Conservation (phyloP, 768 basidiomycete genomes). For the Mycena vulgaris region DNA sequence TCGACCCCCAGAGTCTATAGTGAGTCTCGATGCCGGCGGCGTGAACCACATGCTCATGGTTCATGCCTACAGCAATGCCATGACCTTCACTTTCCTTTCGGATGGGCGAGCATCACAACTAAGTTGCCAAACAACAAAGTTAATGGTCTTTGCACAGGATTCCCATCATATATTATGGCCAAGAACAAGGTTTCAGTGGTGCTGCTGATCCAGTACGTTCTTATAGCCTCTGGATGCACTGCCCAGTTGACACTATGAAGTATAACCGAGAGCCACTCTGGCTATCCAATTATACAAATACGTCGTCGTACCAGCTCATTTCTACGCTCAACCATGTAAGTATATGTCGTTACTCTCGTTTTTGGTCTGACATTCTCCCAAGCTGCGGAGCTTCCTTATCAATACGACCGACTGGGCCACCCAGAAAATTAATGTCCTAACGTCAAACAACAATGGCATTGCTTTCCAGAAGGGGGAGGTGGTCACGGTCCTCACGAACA, state of each 20-base stretch:
- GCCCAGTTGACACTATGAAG: slow-evolving; percentile 49
- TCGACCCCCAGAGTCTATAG: slow-evolving; percentile 82
- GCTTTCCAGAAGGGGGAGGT: slow-evolving; percentile 77
- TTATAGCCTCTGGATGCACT: slow-evolving; percentile 4
- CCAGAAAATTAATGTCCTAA: slow-evolving; percentile 66
- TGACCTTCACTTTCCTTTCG: slow-evolving; percentile 82
- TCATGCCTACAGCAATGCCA: slow-evolving; percentile 69
- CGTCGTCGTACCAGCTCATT: slow-evolving; percentile 71
- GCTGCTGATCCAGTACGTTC: slow-evolving; percentile 72
- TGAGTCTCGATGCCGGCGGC: slow-evolving; percentile 48
- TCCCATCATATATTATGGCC: slow-evolving; percentile 87
- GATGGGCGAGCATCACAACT: slow-evolving; percentile 62
- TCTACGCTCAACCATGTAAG: slow-evolving; percentile 71
- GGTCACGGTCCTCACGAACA: slow-evolving; percentile 76
- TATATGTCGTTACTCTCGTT: neutral
- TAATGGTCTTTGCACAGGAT: slow-evolving; percentile 51
- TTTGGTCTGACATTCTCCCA: neutral
- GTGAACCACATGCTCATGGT: slow-evolving; percentile 3
- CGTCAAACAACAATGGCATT: slow-evolving; percentile 65
- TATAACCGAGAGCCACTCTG: slow-evolving; percentile 85
- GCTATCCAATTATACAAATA: slow-evolving; percentile 75
- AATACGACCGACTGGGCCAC: slow-evolving; percentile 70
- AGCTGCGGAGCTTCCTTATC: slow-evolving; percentile 79
- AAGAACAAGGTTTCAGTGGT: slow-evolving; percentile 81
- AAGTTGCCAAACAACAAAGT: neutral